Evolutionary conservation across 768 basidiomycete species (phyloP), one percentile per base, ranked within the genome.

Genomic region (Mycena rosella): DNA sequence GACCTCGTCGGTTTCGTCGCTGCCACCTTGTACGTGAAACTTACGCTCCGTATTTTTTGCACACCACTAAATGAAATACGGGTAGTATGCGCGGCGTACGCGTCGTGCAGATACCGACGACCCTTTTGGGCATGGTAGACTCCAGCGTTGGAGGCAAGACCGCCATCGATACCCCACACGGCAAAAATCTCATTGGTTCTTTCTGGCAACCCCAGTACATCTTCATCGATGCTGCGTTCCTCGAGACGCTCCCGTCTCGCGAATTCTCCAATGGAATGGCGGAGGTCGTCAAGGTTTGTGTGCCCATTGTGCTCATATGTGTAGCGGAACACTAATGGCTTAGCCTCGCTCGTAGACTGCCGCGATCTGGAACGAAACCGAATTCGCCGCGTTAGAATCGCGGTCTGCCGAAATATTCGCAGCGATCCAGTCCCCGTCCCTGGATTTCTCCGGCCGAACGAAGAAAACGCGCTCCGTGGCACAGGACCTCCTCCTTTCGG

Each of bases 241-340:
- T 99, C 63, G 95, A 96, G 75, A 96, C 95, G 1, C 89, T 99
- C 2, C 96, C 96, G 0, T 79, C 89, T 34, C 86, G 97, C 60
- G 98, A 99, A 78, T 95, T 99, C 68, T 93, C 95, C n/a, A 99
- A 99, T 74, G 97, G 98, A 40, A 97, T 99, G 93, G 97, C 98
- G 0, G 97, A 99, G 78, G 92, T 98, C 4, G 91, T 99, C 76
- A 99, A 99, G 88, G 96, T 95, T 62, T 66, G 84, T 78, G 42
- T 27, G 11, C 44, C 38, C 32, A 26, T 32, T 11, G 30, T 29
- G 1, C 36, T 10, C 27, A 20, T 24, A 36, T 24, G 18, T 24
- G 20, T 27, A 17, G 15, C 9, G 45, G 44, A 34, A 24, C 27
- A 6, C 26, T 47, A 54, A 45, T 32, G 14, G 52, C 14, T 45